Conservation (phyloP, 2,329 filamentous ascomycete genomes). For the Colletotrichum echinochloae region DNA sequence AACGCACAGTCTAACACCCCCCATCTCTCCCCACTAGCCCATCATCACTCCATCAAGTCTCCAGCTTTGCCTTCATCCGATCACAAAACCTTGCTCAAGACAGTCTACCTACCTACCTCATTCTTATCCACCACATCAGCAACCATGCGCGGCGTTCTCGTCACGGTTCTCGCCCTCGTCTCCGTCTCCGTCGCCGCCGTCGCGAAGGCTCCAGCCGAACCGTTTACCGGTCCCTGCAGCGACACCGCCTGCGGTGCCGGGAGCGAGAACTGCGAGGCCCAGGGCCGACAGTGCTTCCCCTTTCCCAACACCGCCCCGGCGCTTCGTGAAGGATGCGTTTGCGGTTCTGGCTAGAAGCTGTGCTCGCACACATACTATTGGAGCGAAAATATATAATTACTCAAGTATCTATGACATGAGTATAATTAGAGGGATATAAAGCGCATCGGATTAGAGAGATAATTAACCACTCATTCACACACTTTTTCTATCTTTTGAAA, state of each 20-base stretch:
- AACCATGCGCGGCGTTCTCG: constrained; percentile 27
- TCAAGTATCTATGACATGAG: too few relatives aligned
- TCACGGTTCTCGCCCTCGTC: constrained; percentile 22
- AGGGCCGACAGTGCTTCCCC: constrained; percentile 37
- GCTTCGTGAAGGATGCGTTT: constrained; percentile 36
- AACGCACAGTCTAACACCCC: constrained; percentile 10
- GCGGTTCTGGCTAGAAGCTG: constrained; percentile 25
- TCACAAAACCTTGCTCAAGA: too few relatives aligned
- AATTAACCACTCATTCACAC: too few relatives aligned
- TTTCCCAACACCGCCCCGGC: constrained; percentile 35
- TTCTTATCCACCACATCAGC: not conserved
- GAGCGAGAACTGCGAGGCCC: constrained; percentile 29
- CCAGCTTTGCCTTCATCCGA: constrained; percentile 9
- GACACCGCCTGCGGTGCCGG: constrained; percentile 30
- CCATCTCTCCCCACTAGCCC: constrained; percentile 4
- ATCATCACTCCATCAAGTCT: not conserved
- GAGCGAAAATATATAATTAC: too few relatives aligned
- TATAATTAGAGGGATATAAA: too few relatives aligned
- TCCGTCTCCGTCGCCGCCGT: constrained; percentile 16
- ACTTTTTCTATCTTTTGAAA: too few relatives aligned
- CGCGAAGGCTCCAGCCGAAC: not conserved
- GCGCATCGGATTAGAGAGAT: too few relatives aligned
- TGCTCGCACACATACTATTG: not conserved
- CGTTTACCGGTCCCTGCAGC: constrained; percentile 30
- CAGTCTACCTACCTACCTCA: not conserved